Evolutionary conservation across 208 protist genomes (phyloP), one percentile per base, ranked within the genome.

Genomic region (Leishmania tropica): DNA sequence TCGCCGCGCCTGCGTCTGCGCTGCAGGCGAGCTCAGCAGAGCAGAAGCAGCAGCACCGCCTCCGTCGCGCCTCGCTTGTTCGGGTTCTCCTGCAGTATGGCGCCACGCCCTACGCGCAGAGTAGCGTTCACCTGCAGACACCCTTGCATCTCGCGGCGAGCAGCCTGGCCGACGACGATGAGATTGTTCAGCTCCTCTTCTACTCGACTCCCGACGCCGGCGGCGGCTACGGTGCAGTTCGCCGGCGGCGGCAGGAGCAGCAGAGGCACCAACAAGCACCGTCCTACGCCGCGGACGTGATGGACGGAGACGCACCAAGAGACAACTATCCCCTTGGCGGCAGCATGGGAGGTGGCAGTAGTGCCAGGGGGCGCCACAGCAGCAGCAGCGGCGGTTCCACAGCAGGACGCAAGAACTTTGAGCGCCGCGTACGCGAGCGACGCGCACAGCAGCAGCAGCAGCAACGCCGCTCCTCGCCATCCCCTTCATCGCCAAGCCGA

Each of bases 61-160:
- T 28, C 10, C 48, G 79, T 58, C 77, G 81, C 54, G 13, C 86
- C 28, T 82, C 81, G 7, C 84, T 94, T 53, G 79, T 94, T 19
- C 83, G 83, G 13, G 78, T 85, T 42, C 81, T 97, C 4, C 81
- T 97, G 37, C 81, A 87, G 58, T 85, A 88, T 67, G 90, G 89
- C 11, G 91, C 92, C 19, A 75, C 35, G 3, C 71, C 87, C 8
- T 73, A 91, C 60, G 83, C 84, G 58, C 94, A 95, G 86, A 95
- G 92, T 72, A 76, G 75, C 21, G 67, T 79, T 13, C 86, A 83
- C n/a, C 81, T 95, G 8, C 76, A 89, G 40, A 95, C 94, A 0
- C 92, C 92, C 4, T 78, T 93, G 67, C 90, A 95, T 75, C 79
- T 94, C 76, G 92, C 92, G 8, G 88, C 89, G 21, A 74, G 13